phyloP scores from a whole-genome alignment of 2,329 filamentous ascomycete genomes.

The Cytospora leucostoma region DNA sequence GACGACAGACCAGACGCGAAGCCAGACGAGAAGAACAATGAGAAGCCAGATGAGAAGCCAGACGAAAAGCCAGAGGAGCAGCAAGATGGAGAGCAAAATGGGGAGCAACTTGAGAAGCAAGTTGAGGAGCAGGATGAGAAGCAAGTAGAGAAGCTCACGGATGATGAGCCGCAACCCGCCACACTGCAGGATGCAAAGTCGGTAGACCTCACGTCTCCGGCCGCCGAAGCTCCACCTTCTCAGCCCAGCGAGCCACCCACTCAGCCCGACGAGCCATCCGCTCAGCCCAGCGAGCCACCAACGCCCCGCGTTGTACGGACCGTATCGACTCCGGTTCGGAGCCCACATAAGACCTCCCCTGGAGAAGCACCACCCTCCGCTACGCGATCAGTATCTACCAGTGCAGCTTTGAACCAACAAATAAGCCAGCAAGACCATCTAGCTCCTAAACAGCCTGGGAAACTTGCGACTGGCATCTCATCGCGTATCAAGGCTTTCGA shows the following conservation, averaged over 20 bases:
- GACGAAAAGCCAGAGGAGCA: too few species aligned
- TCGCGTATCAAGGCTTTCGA: slow-evolving; percentile 93
- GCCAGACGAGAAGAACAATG: too few species aligned
- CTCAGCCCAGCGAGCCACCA: slow-evolving; percentile 33
- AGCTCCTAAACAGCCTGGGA: slow-evolving; percentile 69
- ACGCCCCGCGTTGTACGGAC: slow-evolving; percentile 46
- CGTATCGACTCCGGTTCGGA: slow-evolving; percentile 52
- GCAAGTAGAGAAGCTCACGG: slow-evolving; percentile 66
- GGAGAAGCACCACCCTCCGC: slow-evolving; percentile 49
- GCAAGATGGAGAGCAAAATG: slow-evolving; percentile 10
- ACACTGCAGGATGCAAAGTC: slow-evolving; percentile 82
- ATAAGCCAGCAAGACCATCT: slow-evolving; percentile 56
- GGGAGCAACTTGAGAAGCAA: slow-evolving; percentile 26
- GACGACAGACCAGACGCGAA: too few species aligned
- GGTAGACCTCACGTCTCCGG: slow-evolving; percentile 56
- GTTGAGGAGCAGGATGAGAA: slow-evolving; percentile 39
- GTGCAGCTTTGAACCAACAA: slow-evolving; percentile 57
- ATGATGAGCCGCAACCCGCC: slow-evolving; percentile 81
- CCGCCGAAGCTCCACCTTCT: slow-evolving; percentile 31
- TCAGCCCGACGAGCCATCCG: slow-evolving; percentile 31
- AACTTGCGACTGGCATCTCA: slow-evolving; percentile 87
- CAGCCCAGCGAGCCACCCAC: slow-evolving; percentile 35
- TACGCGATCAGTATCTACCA: slow-evolving; percentile 57
- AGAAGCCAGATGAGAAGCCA: too few species aligned
- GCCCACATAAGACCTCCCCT: slow-evolving; percentile 45